A percentile compares a stretch with the other conserved stretches of the same genome.
Evolutionary conservation across 495 filamentous ascomycete species (phyloP).

Genomic region (Beverwykella pulmonaria): DNA sequence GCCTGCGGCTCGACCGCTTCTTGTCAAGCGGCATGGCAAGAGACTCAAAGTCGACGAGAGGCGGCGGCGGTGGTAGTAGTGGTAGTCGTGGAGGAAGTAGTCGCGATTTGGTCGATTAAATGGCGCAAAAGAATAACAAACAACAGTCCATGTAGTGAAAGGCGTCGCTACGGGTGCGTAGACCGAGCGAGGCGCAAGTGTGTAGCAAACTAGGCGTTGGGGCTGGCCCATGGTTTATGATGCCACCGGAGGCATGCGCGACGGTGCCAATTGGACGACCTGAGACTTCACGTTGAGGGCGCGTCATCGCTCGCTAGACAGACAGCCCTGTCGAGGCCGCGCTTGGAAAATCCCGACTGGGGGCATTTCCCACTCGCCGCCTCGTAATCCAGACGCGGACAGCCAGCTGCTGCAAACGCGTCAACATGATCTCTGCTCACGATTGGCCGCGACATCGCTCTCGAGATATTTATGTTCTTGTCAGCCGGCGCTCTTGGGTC

Average conservation of each 20-base stretch:
- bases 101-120: neutral
- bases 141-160: neutral
- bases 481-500: neutral
- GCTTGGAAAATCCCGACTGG: neutral
- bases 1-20: conserved; percentile 26
- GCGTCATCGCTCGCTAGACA: neutral
- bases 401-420: neutral
- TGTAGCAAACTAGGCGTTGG: neutral
- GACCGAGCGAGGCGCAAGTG: neutral
- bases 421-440: neutral
- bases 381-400: neutral
- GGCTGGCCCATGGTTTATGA: neutral
- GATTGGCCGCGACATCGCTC: neutral
- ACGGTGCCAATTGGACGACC: neutral
- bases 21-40: conserved; percentile 4
- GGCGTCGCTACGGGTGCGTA: neutral
- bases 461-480: neutral
- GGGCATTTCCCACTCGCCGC: no score
- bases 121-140: neutral
- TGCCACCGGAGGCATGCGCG: neutral
- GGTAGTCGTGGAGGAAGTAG: no score
- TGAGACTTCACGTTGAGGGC: neutral
- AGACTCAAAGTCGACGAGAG: neutral
- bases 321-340: neutral
- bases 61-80: neutral